phyloP scores from a whole-genome alignment of 192 early-diverging fungal genomes.

The Rhizophagus sp. region DNA sequence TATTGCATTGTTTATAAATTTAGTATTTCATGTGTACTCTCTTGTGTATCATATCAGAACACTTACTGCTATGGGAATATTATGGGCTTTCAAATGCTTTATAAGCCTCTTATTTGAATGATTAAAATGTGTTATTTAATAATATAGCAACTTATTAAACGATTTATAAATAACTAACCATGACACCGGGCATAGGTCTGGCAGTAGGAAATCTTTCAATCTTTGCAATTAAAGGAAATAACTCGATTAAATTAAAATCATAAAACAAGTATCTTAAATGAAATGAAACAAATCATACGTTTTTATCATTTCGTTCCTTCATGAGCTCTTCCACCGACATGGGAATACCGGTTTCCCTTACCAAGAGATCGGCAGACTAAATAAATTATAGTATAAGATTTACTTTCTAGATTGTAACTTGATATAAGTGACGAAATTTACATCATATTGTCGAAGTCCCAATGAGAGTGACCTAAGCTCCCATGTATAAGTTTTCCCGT shows the following conservation, averaged over 20 bases:
- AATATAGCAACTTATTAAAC: not conserved
- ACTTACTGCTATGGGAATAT: slow-evolving; percentile 26
- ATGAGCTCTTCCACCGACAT: slow-evolving; percentile 85
- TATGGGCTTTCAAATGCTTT: not conserved
- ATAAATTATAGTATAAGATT: not conserved
- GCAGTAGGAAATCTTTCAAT: slow-evolving; percentile 1
- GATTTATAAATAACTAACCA: not conserved
- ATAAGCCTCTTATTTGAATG: slow-evolving; percentile 19
- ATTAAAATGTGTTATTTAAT: not conserved
- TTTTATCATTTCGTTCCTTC: slow-evolving; percentile 52
- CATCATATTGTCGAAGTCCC: not conserved
- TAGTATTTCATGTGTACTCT: not conserved
- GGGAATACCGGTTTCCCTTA: slow-evolving; percentile 65
- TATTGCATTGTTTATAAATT: slow-evolving; percentile 16
- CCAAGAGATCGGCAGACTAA: slow-evolving; percentile 61
- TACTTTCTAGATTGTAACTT: no score
- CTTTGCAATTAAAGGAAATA: slow-evolving; percentile 7
- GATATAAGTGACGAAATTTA: not conserved
- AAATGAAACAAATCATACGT: slow-evolving; percentile 33
- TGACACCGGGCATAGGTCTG: slow-evolving; percentile 17
- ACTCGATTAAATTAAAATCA: not conserved
- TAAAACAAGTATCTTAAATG: slow-evolving; percentile 13
- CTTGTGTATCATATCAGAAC: no score
- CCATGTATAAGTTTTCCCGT: not conserved
- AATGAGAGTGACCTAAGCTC: slow-evolving; percentile 12